Conservation (phyloP, 177 flowering plant species). For the Vitis hybrid region DNA sequence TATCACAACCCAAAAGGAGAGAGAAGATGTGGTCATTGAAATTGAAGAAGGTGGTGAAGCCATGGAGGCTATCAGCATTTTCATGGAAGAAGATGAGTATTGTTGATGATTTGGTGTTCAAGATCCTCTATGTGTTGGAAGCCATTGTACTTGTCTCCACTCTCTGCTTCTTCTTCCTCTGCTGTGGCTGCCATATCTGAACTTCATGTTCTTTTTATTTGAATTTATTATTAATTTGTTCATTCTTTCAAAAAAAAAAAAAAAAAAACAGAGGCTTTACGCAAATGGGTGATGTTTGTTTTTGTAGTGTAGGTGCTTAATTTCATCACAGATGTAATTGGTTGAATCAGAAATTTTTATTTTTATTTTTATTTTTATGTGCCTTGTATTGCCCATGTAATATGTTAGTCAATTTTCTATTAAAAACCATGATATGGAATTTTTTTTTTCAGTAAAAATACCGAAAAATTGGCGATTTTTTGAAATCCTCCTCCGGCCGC, state of each 20-base stretch:
- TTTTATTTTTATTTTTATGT: too few species aligned
- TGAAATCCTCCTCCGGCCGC: too few species aligned
- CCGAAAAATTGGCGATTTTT: too few species aligned
- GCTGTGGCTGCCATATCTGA: slow-evolving; percentile 51
- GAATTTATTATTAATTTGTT: background rate
- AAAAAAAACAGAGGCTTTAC: too few species aligned
- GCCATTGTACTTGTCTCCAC: slow-evolving; percentile 40
- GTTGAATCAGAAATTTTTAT: too few species aligned
- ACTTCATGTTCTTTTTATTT: background rate
- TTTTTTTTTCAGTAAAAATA: too few species aligned
- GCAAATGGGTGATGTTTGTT: too few species aligned
- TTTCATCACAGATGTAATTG: too few species aligned
- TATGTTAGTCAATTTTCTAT: too few species aligned
- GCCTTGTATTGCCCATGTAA: too few species aligned
- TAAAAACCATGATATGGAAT: too few species aligned
- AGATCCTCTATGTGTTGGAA: slow-evolving; percentile 36
- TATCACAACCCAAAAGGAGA: background rate
- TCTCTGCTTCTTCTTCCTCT: slow-evolving; percentile 53
- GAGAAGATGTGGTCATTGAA: slow-evolving; percentile 16
- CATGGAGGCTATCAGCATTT: slow-evolving; percentile 21
- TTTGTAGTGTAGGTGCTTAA: too few species aligned
- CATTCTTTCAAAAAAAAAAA: background rate
- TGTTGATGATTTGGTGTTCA: slow-evolving; percentile 36
- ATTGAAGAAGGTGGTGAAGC: slow-evolving; percentile 20
- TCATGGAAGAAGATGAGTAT: slow-evolving; percentile 21